Evolutionary conservation across 2,329 filamentous ascomycete species (phyloP), one percentile per base, ranked within the genome.

Genomic region (Sporothrix dimorphospora): DNA sequence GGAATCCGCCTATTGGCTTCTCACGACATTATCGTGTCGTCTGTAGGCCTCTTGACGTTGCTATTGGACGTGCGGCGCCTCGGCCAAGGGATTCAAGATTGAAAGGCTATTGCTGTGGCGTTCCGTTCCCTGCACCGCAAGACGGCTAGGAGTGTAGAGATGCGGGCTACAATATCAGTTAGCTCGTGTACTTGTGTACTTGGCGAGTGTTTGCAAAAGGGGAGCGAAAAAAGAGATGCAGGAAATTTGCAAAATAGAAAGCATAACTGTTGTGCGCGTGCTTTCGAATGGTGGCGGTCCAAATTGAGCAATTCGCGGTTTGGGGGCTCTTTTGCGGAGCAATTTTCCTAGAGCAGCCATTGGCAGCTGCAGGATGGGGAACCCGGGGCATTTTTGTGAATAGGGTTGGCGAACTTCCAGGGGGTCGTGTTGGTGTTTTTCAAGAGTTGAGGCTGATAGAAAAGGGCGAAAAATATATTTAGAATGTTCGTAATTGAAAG

Each of bases 301-400:
- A 47, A 67, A 67, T 51, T 67, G 51, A 38, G 45, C 65, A 51
- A 49, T 53, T 49, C 30, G 45, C 40, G 34, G 38, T 21, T 42
- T 61, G 30, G 19, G 57, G 57, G 45, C 63, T 49, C 24, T 67
- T 65, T 47, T 49, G 63, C 24, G 27, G 63, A 49, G 42, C 42
- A 67, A 51, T 67, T 67, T 67, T 42, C 63, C 16, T 55, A n/a
- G 21, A 14, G 16, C 63, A 67, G 63, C 63, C 63, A 67, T 38
- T 51, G 40, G 40, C 40, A 63, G 34, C 16, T 34, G 30, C 34
- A 65, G 61, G 40, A 47, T 27, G 38, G 53, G 53, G 53, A 57
- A 19, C 11, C 12, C 9, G 12, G 53, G 53, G 53, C 53, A 57
- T 57, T 57, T 57, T 57, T n/a, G n/a, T n/a, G n/a, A n/a, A n/a